Evolutionary conservation across 192 early-diverging fungal species (phyloP), one percentile per base, ranked within the genome.

Genomic region (Rhizoclosmatium globosum): DNA sequence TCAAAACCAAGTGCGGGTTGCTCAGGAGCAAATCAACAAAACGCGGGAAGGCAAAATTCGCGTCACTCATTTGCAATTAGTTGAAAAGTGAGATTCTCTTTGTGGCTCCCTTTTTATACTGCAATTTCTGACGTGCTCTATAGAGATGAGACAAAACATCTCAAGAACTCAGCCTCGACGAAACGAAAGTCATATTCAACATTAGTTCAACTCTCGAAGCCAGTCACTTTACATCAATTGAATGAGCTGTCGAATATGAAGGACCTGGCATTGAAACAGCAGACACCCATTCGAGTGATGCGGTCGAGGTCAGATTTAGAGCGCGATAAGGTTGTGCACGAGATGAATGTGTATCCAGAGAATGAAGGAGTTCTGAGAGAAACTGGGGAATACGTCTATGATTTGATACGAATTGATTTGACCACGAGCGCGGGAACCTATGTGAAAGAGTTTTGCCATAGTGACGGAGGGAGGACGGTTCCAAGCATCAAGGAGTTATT

Each of bases 401-500:
- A 53, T 19, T 38, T 71, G 7, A 50, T 92, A 65, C 85, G 86
- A 1, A 83, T 95, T 0, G 85, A 91, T 60, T 74, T 98, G 76
- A 87, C 89, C 59, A 97, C 97, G 0, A 91, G 92, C 76, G 96
- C 97, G 13, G 97, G 97, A 13, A 94, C 96, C 1, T 95, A 94
- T 76, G 87, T 98, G 71, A 98, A 98, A 76, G 97, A 98, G 86
- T 98, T 97, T 92, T 89, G 97, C 1, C 95, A 97, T 74, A 94
- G 95, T n/a, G 97, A 98, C 85, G 78, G 92, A 19, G 96, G 96
- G 3, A 89, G 96, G 38, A 97, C 95, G 1, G 79, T 78, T 39
- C 97, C 97, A 15, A 92, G 89, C 38, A 69, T 93, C 41, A 82
- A 82, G n/a, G 75, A 75, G 41, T 71, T 98, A 73, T 81, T 90